phyloP scores from a whole-genome alignment of 2,329 filamentous ascomycete species.

The Paracoccidioides brasiliensis region DNA sequence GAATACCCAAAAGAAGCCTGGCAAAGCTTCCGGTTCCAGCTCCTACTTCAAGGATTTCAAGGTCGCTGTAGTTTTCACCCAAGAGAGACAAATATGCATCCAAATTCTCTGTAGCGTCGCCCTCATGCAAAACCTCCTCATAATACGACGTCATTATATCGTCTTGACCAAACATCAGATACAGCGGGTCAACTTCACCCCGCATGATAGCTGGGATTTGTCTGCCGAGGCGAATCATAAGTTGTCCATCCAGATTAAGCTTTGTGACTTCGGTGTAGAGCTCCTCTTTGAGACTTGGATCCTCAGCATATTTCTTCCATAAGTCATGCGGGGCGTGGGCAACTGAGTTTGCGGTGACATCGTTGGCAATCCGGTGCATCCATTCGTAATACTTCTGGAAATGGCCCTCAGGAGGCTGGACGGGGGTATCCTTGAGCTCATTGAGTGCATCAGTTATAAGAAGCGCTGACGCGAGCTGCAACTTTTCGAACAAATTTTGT shows the following conservation, averaged over 20 bases:
- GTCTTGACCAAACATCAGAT: constrained; percentile 24
- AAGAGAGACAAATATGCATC: background rate
- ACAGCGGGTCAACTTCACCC: constrained; percentile 19
- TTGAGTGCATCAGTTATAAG: constrained; percentile 19
- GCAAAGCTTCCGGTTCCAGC: constrained; percentile 21
- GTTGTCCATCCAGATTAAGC: constrained; percentile 19
- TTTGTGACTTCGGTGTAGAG: constrained; percentile 15
- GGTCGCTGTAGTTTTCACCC: constrained; percentile 1
- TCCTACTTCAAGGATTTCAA: constrained; percentile 15
- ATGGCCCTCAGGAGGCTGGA: constrained; percentile 14
- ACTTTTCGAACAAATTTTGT: constrained; percentile 13
- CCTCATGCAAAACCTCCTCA: constrained; percentile 16
- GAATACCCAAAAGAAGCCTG: constrained; percentile 10
- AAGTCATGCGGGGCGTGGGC: constrained; percentile 14
- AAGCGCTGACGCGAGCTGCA: constrained; percentile 20
- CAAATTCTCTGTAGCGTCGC: constrained; percentile 9
- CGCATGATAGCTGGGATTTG: constrained; percentile 19
- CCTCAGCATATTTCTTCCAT: constrained; percentile 12
- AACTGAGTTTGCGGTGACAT: constrained; percentile 14
- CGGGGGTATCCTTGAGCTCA: constrained; percentile 10
- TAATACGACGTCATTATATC: constrained; percentile 20
- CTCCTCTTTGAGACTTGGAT: constrained; percentile 13
- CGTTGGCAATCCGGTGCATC: constrained; percentile 14
- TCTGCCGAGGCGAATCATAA: constrained; percentile 20
- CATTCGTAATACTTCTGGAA: constrained; percentile 19